Evolutionary conservation across 2,329 filamentous ascomycete genomes (phyloP).

Genomic region (Berkeleyomyces basicola): DNA sequence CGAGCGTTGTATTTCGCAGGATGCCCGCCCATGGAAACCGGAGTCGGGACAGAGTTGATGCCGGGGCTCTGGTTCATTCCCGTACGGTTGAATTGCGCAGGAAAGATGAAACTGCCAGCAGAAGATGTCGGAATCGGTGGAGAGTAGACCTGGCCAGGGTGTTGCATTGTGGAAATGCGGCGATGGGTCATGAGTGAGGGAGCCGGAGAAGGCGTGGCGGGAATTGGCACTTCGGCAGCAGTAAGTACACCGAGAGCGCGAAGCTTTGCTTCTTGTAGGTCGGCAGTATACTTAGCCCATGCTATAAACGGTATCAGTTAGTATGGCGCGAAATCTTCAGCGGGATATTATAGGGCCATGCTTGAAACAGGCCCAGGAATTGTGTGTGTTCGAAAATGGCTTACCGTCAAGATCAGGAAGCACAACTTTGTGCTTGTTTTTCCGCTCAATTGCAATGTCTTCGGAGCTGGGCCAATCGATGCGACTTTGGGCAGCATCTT

Average conservation of each 20-base stretch:
- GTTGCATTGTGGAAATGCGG: slow-evolving; percentile 44
- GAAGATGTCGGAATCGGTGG: slow-evolving; percentile 66
- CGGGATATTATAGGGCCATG: background rate
- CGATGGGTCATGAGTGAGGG: slow-evolving; percentile 11
- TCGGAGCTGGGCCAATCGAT: slow-evolving; percentile 48
- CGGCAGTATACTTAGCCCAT: slow-evolving; percentile 63
- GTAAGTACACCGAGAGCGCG: slow-evolving; percentile 77
- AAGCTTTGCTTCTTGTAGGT: slow-evolving; percentile 79
- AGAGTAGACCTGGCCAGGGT: slow-evolving; percentile 63
- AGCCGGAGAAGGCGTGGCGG: slow-evolving; percentile 21
- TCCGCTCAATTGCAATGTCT: slow-evolving; percentile 40
- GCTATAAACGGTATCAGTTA: slow-evolving; percentile 21
- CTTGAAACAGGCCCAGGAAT: background rate
- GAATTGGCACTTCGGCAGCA: slow-evolving; percentile 52
- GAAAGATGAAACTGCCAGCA: slow-evolving; percentile 34
- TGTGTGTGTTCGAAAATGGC: slow-evolving; percentile 15
- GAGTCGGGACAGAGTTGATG: slow-evolving; percentile 51
- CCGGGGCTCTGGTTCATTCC: slow-evolving; percentile 47
- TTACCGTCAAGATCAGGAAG: slow-evolving; percentile 52
- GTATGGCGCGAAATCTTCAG: no score
- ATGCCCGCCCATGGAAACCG: slow-evolving; percentile 48
- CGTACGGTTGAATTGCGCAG: slow-evolving; percentile 39
- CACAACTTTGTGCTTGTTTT: slow-evolving; percentile 40
- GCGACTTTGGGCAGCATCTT: slow-evolving; percentile 44
- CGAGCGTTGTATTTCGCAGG: slow-evolving; percentile 47